Conservation (phyloP, 2,329 filamentous ascomycete genomes). For the Cyphellophora europaea region DNA sequence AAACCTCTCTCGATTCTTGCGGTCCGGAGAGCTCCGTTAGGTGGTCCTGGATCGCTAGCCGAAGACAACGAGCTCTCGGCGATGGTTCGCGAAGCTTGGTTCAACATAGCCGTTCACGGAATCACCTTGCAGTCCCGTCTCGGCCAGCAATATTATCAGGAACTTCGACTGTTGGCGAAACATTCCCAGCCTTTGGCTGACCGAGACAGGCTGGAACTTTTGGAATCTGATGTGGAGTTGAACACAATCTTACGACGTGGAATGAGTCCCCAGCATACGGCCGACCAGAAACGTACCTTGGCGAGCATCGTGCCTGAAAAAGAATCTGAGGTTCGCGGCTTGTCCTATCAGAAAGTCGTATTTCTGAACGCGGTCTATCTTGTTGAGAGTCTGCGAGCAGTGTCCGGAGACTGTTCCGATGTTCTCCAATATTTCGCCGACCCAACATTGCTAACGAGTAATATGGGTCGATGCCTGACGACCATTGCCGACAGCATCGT, state of each 20-base stretch:
- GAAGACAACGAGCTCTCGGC: conserved; percentile 61
- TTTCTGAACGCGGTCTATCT: conserved; percentile 87
- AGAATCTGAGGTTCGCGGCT: conserved; percentile 65
- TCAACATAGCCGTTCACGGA: conserved; percentile 92
- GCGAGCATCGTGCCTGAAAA: conserved; percentile 64
- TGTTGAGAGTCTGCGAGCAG: conserved; percentile 78
- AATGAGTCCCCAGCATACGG: conserved; percentile 67
- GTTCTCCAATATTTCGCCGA: conserved; percentile 91
- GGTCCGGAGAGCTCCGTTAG: conserved; percentile 41
- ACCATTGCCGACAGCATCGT: conserved; percentile 61
- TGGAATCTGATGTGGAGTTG: conserved; percentile 93
- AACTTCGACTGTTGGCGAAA: conserved; percentile 74
- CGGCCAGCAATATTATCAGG: conserved; percentile 62
- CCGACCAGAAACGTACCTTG: conserved; percentile 72
- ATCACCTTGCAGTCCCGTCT: conserved; percentile 68
- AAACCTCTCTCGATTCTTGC: conserved; percentile 81
- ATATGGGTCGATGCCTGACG: conserved; percentile 54
- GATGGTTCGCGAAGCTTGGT: conserved; percentile 87
- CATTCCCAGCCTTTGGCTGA: conserved; percentile 81
- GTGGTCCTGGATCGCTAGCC: conserved; percentile 21
- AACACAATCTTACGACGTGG: conserved; percentile 87
- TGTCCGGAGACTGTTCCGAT: conserved; percentile 81
- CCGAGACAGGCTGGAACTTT: conserved; percentile 77
- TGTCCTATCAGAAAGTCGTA: conserved; percentile 84
- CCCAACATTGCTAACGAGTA: conserved; percentile 60